phyloP scores from a whole-genome alignment of 352 stramenopile genomes.

The Globisporangium apiculatum region DNA sequence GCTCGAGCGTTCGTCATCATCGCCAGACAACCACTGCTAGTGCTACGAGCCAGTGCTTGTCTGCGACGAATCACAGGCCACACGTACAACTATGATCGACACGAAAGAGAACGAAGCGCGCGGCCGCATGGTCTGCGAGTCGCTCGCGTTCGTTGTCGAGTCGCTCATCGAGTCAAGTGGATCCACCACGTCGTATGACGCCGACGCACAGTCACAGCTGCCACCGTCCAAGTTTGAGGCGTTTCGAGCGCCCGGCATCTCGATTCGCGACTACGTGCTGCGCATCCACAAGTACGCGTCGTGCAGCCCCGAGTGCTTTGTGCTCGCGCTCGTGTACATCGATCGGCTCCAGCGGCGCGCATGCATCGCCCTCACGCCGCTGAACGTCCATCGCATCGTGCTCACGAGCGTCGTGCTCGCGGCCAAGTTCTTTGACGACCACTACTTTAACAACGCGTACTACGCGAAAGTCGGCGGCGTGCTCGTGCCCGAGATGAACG shows the following conservation, averaged over 20 bases:
- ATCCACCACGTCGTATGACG: neutral
- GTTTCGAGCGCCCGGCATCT: slow-evolving; percentile 76
- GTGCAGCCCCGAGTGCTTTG: slow-evolving; percentile 98
- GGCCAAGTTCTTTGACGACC: slow-evolving; percentile 99
- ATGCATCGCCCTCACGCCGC: slow-evolving; percentile 93
- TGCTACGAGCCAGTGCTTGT: too few species aligned
- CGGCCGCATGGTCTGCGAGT: slow-evolving; percentile 72
- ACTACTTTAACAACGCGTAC: slow-evolving; percentile 99
- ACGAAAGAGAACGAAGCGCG: slow-evolving; percentile 64
- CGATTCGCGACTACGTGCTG: slow-evolving; percentile 75
- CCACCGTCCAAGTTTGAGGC: slow-evolving; percentile 81
- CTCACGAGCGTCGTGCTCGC: slow-evolving; percentile 97
- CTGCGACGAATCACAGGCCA: too few species aligned
- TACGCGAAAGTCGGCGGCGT: slow-evolving; percentile 96
- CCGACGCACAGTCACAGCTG: slow-evolving; percentile 28
- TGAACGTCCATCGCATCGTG: slow-evolving; percentile 97
- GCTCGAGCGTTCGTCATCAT: neutral
- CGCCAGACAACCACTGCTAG: neutral
- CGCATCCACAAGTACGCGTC: slow-evolving; percentile 97
- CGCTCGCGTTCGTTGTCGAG: slow-evolving; percentile 67
- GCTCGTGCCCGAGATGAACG: slow-evolving; percentile 94
- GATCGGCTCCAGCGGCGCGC: slow-evolving; percentile 92
- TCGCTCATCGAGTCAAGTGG: slow-evolving; percentile 72
- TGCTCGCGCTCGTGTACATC: slow-evolving; percentile 98
- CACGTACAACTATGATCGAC: slow-evolving; percentile 20